Conservation (phyloP, 2,329 filamentous ascomycete species). For the Cordyceps farinosa region DNA sequence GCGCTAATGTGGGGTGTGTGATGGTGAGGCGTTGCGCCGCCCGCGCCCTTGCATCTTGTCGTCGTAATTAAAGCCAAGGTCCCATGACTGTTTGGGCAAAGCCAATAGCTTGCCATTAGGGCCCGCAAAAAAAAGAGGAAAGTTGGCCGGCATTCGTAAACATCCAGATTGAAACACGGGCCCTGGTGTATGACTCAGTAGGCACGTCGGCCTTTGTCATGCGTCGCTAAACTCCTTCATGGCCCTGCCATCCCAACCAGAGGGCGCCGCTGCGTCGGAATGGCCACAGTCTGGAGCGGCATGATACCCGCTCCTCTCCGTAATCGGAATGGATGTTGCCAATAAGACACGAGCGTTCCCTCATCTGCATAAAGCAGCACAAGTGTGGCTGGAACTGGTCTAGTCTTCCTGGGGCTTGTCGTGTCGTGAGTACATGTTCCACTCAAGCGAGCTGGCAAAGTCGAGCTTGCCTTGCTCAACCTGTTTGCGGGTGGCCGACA, state of each 20-base stretch:
- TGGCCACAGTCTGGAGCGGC: not conserved
- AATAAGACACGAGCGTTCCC: not conserved
- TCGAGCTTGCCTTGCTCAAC: slow-evolving; percentile 59
- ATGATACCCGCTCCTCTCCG: not conserved
- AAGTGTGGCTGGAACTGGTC: not conserved
- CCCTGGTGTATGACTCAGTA: not conserved
- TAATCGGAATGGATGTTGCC: not conserved
- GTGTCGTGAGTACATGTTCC: slow-evolving; percentile 60
- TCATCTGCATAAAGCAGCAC: not conserved
- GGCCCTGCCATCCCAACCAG: not conserved
- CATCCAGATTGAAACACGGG: not conserved
- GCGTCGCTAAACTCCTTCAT: not conserved
- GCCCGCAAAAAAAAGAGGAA: not conserved
- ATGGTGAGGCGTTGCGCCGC: not conserved
- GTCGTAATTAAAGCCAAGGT: not conserved
- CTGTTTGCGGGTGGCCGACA: slow-evolving; percentile 54
- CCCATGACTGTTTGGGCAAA: not conserved
- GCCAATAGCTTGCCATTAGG: not conserved
- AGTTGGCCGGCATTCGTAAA: not conserved
- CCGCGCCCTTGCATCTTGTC: not conserved
- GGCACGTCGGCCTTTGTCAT: not conserved
- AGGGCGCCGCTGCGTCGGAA: not conserved
- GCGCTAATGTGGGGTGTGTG: not conserved
- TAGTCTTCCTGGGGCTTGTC: slow-evolving; percentile 45
- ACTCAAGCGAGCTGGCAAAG: slow-evolving; percentile 54